These are phyloP conservation scores for Auricularia heimuer DNA, from an alignment of 768 basidiomycete genomes.

Conservation along the genomic window DNA sequence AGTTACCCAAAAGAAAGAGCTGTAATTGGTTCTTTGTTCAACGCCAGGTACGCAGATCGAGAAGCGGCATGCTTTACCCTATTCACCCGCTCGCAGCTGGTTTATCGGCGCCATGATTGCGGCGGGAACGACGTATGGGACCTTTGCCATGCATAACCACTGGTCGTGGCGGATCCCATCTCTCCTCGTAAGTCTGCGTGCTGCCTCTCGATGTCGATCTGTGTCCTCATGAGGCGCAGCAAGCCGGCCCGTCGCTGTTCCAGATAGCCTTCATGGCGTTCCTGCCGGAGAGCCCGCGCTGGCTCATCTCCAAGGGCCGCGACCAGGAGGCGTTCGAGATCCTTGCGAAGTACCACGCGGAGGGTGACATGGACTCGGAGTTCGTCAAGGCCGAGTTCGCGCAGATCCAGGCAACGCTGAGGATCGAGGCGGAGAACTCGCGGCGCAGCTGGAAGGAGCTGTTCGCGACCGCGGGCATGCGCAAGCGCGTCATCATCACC, in stretches of 20 bases:
- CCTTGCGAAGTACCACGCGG: slow-evolving; percentile 50
- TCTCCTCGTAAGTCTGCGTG: too few species aligned
- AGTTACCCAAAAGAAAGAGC: slow-evolving; percentile 9
- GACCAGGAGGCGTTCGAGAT: slow-evolving; percentile 36
- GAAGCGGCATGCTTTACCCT: too few species aligned
- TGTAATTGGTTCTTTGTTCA: background rate
- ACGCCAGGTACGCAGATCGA: background rate
- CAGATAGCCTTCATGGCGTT: slow-evolving; percentile 39
- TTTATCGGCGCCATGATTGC: slow-evolving; percentile 8
- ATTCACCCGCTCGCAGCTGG: background rate
- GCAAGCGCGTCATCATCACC: slow-evolving; percentile 38
- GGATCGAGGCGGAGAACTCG: slow-evolving; percentile 38
- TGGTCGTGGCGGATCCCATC: slow-evolving; percentile 48
- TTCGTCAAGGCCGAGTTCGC: slow-evolving; percentile 50
- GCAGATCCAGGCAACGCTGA: slow-evolving; percentile 46
- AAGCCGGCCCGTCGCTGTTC: slow-evolving; percentile 41
- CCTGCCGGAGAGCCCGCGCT: slow-evolving; percentile 56
- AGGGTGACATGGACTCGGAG: slow-evolving; percentile 35
- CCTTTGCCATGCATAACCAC: slow-evolving; percentile 17
- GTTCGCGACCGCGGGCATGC: slow-evolving; percentile 39
- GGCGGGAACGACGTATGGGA: background rate
- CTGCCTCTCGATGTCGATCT: too few species aligned
- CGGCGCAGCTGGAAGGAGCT: slow-evolving; percentile 40
- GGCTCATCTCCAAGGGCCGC: slow-evolving; percentile 51
- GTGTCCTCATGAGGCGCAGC: slow-evolving; percentile 37